Evolutionary conservation across 345 rosid species (phyloP).

Genomic region (Geranium brycei): DNA sequence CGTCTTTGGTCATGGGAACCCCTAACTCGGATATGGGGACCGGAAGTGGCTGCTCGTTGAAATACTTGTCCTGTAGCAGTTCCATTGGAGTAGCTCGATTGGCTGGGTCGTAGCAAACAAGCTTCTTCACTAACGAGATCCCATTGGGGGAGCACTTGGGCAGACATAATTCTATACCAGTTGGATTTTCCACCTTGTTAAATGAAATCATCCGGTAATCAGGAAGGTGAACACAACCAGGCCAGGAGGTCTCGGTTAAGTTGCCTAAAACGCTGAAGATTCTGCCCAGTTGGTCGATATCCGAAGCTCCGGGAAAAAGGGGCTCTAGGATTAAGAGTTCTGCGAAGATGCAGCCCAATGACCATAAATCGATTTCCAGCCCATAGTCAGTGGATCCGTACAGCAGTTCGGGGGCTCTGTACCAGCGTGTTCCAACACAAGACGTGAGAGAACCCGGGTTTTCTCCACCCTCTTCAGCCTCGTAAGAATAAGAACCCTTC

Average conservation of each 20-base stretch:
- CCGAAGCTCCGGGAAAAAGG: slow-evolving; percentile 75
- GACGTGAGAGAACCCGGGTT: slow-evolving; percentile 56
- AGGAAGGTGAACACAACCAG: slow-evolving; percentile 61
- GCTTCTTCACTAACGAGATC: slow-evolving; percentile 50
- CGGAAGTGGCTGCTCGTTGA: slow-evolving; percentile 63
- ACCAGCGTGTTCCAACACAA: slow-evolving; percentile 97
- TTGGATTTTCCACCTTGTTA: slow-evolving; percentile 55
- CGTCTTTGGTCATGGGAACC: slow-evolving; percentile 43
- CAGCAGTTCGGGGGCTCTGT: slow-evolving; percentile 83
- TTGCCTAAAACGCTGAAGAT: slow-evolving; percentile 62
- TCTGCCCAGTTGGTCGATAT: slow-evolving; percentile 76
- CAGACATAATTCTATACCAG: slow-evolving; percentile 51
- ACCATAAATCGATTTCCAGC: slow-evolving; percentile 77
- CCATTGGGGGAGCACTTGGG: slow-evolving; percentile 38
- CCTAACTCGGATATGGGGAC: slow-evolving; percentile 47
- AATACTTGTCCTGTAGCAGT: slow-evolving; percentile 58
- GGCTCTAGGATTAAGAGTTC: slow-evolving; percentile 72
- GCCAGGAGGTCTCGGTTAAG: slow-evolving; percentile 66
- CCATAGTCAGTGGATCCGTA: slow-evolving; percentile 79
- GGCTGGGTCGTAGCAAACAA: slow-evolving; percentile 69
- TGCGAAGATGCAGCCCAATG: slow-evolving; percentile 77
- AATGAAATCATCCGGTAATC: slow-evolving; percentile 69
- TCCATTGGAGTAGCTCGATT: slow-evolving; percentile 64
- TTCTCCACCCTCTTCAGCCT: slow-evolving; percentile 43
- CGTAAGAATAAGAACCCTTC: slow-evolving; percentile 39